Percentiles rank a stretch among this genome's conserved stretches.
Conservation (phyloP, 2,329 filamentous ascomycete species). For the Aspergillus sp. region DNA sequence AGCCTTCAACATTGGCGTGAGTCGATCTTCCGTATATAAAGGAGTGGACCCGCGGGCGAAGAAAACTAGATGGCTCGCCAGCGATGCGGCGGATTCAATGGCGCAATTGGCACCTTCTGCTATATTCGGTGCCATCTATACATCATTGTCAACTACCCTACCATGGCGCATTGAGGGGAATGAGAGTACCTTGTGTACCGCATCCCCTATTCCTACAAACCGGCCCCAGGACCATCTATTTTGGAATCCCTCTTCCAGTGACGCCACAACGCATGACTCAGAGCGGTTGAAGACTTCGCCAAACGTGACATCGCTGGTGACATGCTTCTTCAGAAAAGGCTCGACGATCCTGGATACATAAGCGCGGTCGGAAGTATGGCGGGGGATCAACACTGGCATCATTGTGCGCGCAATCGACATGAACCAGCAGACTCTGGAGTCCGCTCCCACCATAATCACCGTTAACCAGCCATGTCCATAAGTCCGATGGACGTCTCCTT, state of each 20-base stretch:
- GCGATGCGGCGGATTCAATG: constrained; percentile 40
- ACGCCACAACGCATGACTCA: not conserved
- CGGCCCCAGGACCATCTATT: not conserved
- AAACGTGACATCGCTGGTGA: not conserved
- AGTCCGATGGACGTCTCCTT: constrained; percentile 7
- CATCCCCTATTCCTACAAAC: constrained; percentile 6
- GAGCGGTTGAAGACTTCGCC: not conserved
- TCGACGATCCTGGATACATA: not conserved
- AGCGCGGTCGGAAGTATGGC: not conserved
- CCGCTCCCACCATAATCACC: constrained; percentile 8
- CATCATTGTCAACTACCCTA: not conserved
- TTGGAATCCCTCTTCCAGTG: constrained; percentile 3
- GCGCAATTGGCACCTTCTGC: constrained; percentile 45
- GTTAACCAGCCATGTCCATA: not conserved
- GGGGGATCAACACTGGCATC: not conserved
- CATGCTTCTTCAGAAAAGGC: not conserved
- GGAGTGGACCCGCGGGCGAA: not conserved
- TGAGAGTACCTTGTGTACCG: constrained; percentile 7
- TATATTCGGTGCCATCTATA: constrained; percentile 33
- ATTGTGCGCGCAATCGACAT: not conserved
- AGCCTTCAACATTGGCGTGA: not conserved
- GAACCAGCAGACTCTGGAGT: constrained; percentile 4
- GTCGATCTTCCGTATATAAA: not conserved
- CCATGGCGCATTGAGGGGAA: not conserved
- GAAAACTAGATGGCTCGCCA: constrained; percentile 29